Conservation (phyloP, 176 grass and related monocot species). For the Carex pumila region DNA sequence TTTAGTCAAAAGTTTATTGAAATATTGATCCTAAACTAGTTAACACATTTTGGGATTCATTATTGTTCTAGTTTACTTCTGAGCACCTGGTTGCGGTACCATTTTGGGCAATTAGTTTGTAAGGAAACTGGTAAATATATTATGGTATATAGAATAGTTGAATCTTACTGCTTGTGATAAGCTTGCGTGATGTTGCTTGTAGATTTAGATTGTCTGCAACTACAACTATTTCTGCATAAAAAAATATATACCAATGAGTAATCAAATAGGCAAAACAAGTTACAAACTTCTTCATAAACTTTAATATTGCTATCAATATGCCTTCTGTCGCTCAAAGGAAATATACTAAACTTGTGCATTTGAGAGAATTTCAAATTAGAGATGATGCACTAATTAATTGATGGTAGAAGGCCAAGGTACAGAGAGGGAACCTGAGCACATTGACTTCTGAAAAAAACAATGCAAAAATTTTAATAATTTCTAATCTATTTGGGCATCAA, state of each 20-base stretch:
- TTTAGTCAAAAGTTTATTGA: too few relatives aligned
- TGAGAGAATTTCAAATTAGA: not conserved
- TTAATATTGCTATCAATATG: not conserved
- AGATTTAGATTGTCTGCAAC: not conserved
- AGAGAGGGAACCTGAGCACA: not conserved
- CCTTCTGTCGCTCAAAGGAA: too few relatives aligned
- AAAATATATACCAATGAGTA: not conserved
- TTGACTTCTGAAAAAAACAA: not conserved
- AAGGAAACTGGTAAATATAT: not conserved
- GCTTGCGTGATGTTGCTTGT: not conserved
- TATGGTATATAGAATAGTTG: not conserved
- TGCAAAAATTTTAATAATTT: not conserved
- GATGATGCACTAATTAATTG: not conserved
- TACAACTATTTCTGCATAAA: not conserved
- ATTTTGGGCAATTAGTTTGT: too few relatives aligned
- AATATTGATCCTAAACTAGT: too few relatives aligned
- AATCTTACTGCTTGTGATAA: not conserved
- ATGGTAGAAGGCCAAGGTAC: not conserved
- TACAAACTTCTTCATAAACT: not conserved
- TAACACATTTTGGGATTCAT: too few relatives aligned
- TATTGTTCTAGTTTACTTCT: too few relatives aligned
- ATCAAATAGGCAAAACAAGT: not conserved
- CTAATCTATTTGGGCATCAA: not conserved
- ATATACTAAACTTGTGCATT: not conserved
- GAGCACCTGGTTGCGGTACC: too few relatives aligned